phyloP scores from a whole-genome alignment of 805 yeast genomes.

The Suhomyces sp. region DNA sequence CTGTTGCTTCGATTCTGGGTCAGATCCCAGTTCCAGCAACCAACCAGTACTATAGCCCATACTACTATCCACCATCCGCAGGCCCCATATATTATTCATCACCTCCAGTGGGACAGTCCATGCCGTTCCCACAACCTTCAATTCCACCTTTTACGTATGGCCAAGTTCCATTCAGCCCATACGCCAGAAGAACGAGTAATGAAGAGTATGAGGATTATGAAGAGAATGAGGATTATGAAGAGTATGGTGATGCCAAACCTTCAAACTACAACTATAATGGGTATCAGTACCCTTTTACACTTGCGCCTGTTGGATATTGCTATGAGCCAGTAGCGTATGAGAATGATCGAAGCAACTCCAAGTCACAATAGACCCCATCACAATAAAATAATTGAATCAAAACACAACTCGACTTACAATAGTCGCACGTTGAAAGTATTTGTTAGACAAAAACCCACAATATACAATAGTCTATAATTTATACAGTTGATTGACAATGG shows the following conservation, averaged over 20 bases:
- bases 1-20: neutral
- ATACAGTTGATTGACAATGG: too few species aligned
- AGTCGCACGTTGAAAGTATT: too few species aligned
- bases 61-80: slow-evolving; percentile 8
- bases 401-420: neutral
- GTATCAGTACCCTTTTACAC: neutral
- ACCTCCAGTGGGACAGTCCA: neutral
- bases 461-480: too few species aligned
- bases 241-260: neutral
- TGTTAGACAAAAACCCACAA: too few species aligned
- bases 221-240: neutral
- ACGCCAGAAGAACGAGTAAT: neutral
- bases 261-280: neutral
- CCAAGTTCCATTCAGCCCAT: neutral
- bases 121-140: neutral
- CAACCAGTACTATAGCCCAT: slow-evolving; percentile 5
- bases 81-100: neutral
- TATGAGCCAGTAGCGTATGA: neutral
- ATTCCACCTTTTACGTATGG: neutral
- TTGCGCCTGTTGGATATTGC: neutral
- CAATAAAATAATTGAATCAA: too few species aligned
- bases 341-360: neutral
- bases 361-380: neutral
- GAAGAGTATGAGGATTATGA: neutral
- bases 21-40: neutral